These are phyloP conservation scores for Petrea volubilis DNA, from an alignment of 257 asterid species.

Conservation along the genomic window DNA sequence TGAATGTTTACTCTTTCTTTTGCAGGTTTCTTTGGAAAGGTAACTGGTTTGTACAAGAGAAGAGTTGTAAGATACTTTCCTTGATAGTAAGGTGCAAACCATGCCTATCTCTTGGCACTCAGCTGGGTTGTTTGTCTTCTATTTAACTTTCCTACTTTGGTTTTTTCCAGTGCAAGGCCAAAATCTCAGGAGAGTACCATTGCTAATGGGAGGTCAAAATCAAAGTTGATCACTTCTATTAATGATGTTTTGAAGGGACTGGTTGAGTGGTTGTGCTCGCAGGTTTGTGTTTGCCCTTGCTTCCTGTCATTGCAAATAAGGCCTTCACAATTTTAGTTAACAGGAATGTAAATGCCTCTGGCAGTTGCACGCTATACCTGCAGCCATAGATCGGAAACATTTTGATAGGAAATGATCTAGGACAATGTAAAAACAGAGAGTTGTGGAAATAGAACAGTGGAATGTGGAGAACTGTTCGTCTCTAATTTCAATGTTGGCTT, in stretches of 20 bases:
- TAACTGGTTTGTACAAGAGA: slow-evolving; percentile 94
- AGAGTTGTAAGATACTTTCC: slow-evolving; percentile 91
- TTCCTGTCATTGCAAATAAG: not conserved
- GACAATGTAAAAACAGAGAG: not conserved
- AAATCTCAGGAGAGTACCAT: slow-evolving; percentile 42
- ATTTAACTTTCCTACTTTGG: slow-evolving; percentile 18
- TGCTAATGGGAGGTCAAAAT: slow-evolving; percentile 55
- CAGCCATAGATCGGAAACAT: not conserved
- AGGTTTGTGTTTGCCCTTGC: slow-evolving; percentile 47
- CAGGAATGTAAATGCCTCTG: not conserved
- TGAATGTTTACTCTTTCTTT: slow-evolving; percentile 17
- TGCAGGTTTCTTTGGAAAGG: slow-evolving; percentile 87
- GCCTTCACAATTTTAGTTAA: not conserved
- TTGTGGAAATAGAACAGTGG: not conserved
- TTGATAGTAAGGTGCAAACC: slow-evolving; percentile 64
- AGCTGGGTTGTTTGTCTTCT: slow-evolving; percentile 1
- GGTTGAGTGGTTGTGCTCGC: slow-evolving; percentile 88
- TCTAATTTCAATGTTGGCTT: not conserved
- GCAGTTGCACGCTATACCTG: not conserved
- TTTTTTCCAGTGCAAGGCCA: slow-evolving; percentile 70
- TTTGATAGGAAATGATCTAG: not conserved
- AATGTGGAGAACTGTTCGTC: not conserved
- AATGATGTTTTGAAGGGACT: slow-evolving; percentile 80
- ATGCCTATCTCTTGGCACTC: slow-evolving; percentile 5
- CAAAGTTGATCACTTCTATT: slow-evolving; percentile 53